Base-by-base conservation (phyloP, 2,329 filamentous ascomycete genomes). In the Penicillium sp. region DNA sequence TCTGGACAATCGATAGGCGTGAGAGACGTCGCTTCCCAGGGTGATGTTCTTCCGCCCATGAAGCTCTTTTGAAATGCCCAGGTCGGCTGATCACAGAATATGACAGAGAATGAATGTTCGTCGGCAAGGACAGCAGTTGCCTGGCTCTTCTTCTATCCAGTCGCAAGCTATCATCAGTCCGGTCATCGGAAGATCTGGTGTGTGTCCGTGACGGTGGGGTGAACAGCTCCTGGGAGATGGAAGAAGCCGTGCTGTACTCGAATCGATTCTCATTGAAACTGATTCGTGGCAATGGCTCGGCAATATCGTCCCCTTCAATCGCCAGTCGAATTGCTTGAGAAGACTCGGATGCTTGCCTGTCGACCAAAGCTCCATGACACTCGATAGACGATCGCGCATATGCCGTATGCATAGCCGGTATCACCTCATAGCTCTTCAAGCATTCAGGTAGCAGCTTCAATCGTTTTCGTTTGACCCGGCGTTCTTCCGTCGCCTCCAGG, bases 361-460 rank as follows among this genome's bases (percentile, higher is more conserved):
- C 34, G 14, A 51, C 15, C 25, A 65, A 48, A 2, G 49, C 61
- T 2, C 43, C 54, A 12, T 50, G 53, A n/a, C 57, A 62, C 14
- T 54, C 43, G 10, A 37, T 48, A 31, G 43, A 60, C 7, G 59
- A 58, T 11, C 59, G 65, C 31, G 66, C 64, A 34, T 72, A 68
- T 67, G 67, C 71, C n/a, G 72, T 71, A 2, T 62, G 55, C 60
- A 71, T 66, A 0, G 69, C 69, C 0, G 67, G 62, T 2, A 58
- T 55, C 39, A 56, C 64, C 2, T 69, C 65, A 60, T 72, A 71
- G 57, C 69, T 71, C 48, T 63, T 64, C 20, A 73, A 31, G 42
- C 63, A 72, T 11, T 62, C 60, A 4, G 70, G 71, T 31, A 76
- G 14, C 65, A 70, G 70, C 35, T 61, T 58, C 45, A 69, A 41